phyloP scores from a whole-genome alignment of 108 stramenopile species.

The Nitzschia sp. region DNA sequence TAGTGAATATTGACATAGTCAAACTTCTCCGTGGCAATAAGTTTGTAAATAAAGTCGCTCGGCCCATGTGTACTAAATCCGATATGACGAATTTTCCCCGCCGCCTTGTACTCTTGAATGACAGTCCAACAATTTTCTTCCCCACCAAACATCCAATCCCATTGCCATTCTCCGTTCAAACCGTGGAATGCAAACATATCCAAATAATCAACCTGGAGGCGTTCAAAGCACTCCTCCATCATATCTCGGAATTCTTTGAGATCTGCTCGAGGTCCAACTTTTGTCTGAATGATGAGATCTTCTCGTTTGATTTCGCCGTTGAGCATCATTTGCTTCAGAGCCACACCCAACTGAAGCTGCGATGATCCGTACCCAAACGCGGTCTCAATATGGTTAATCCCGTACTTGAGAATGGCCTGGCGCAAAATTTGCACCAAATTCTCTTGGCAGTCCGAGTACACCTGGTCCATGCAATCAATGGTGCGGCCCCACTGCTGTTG shows the following conservation, averaged over 20 bases:
- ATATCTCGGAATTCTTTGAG: slow-evolving; percentile 51
- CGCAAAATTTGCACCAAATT: slow-evolving; percentile 71
- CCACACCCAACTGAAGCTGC: slow-evolving; percentile 78
- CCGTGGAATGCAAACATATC: slow-evolving; percentile 91
- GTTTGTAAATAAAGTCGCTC: slow-evolving; percentile 59
- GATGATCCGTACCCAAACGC: slow-evolving; percentile 83
- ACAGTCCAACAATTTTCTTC: slow-evolving; percentile 45
- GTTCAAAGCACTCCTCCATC: slow-evolving; percentile 56
- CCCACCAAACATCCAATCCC: slow-evolving; percentile 65
- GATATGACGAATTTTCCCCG: slow-evolving; percentile 79
- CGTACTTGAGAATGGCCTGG: slow-evolving; percentile 64
- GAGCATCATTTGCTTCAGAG: slow-evolving; percentile 68
- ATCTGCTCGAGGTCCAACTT: slow-evolving; percentile 52
- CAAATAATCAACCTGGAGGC: slow-evolving; percentile 76
- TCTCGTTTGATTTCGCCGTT: slow-evolving; percentile 69
- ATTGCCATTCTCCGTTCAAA: slow-evolving; percentile 63
- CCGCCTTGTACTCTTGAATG: slow-evolving; percentile 61
- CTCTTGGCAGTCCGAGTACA: slow-evolving; percentile 71
- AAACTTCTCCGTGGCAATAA: slow-evolving; percentile 79
- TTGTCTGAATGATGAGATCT: slow-evolving; percentile 91
- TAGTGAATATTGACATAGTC: slow-evolving; percentile 89
- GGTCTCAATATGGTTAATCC: slow-evolving; percentile 93
- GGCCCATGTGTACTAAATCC: slow-evolving; percentile 91
- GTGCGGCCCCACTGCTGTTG: slow-evolving; percentile 81
- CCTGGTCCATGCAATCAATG: slow-evolving; percentile 41